These are phyloP conservation scores for Yamadazyma songkhlaensis DNA, from an alignment of 1,139 yeast genomes.

Conservation along the genomic window DNA sequence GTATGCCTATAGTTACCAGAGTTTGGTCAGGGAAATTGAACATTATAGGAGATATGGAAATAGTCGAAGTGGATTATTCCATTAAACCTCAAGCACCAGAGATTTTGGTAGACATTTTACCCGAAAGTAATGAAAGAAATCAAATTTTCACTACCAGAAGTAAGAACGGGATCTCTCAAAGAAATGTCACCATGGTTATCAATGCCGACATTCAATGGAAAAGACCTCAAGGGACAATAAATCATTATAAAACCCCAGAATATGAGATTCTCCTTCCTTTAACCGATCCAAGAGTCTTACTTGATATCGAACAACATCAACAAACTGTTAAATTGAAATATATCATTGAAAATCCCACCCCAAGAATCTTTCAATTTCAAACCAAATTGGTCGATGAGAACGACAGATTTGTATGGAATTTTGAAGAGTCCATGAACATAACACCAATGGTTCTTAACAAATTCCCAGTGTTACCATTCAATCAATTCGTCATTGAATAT, in stretches of 20 bases:
- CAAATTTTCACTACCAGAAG: conserved; percentile 36
- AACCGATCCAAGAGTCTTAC: conserved; percentile 66
- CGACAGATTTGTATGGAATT: conserved; percentile 25
- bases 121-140: conserved; percentile 5
- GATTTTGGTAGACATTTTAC: conserved; percentile 21
- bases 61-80: conserved; percentile 20
- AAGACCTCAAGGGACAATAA: conserved; percentile 20
- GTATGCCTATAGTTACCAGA: conserved; percentile 46
- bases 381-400: conserved; percentile 31
- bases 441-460: conserved; percentile 27
- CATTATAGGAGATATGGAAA: conserved; percentile 19
- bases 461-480: conserved; percentile 62
- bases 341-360: conserved; percentile 72
- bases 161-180: conserved; percentile 37
- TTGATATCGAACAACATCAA: conserved; percentile 18
- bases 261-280: conserved; percentile 58
- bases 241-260: conserved; percentile 28
- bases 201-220: conserved; percentile 33
- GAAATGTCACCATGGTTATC: conserved; percentile 34
- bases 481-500: conserved; percentile 42
- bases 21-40: conserved; percentile 41
- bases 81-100: conserved; percentile 33
- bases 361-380: conserved; percentile 62
- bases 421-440: conserved; percentile 26
- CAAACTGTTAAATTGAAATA: conserved; percentile 37